Conservation (phyloP, 2,329 filamentous ascomycete species). For the Myriosclerotinia scirpicola region DNA sequence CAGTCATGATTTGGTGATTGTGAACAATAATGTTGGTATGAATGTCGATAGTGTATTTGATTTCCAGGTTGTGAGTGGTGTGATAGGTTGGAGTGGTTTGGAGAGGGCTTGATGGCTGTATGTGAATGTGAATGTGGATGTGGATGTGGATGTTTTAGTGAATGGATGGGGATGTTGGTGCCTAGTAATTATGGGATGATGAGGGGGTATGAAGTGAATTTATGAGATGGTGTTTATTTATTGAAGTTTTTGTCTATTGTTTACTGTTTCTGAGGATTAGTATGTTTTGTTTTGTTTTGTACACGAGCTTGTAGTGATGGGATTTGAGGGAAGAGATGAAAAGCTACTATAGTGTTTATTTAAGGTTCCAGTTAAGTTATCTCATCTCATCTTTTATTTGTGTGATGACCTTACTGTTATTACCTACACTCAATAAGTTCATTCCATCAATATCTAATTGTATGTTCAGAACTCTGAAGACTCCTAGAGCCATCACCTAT, state of each 20-base stretch:
- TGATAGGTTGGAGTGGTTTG: neutral
- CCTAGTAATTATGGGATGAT: too few relatives aligned
- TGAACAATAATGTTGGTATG: too few relatives aligned
- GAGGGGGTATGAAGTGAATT: too few relatives aligned
- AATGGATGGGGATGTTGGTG: too few relatives aligned
- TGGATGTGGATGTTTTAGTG: neutral
- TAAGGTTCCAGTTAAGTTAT: neutral
- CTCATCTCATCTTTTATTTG: neutral
- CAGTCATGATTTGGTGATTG: neutral
- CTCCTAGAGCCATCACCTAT: neutral
- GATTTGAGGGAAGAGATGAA: neutral
- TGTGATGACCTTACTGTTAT: neutral
- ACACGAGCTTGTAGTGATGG: neutral
- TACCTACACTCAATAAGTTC: neutral
- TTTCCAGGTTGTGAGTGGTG: neutral
- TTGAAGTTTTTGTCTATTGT: too few relatives aligned
- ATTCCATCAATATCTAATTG: neutral
- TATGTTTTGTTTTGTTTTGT: neutral
- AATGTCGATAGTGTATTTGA: too few relatives aligned
- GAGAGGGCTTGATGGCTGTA: neutral
- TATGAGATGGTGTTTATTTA: too few relatives aligned
- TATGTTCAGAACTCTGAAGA: neutral
- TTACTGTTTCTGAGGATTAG: neutral
- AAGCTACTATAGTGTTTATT: too few relatives aligned
- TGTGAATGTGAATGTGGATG: neutral